Base-by-base conservation (phyloP, 1,284 basidiomycete species). In the Xanthoconium separans region DNA sequence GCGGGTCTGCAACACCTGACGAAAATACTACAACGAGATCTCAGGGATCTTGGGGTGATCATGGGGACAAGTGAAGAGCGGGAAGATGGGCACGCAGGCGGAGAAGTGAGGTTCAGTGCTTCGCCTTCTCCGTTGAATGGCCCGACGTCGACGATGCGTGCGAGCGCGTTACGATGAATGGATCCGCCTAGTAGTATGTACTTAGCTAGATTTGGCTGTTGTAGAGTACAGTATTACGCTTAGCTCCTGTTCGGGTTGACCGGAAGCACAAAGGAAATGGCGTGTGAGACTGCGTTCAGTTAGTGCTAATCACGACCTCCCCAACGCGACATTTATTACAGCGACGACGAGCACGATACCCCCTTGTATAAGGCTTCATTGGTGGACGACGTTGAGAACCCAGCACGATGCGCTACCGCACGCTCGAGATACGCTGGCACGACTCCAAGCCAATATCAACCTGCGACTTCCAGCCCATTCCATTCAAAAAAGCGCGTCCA, bases 351-450 rank as follows among this genome's bases (percentile, higher is more conserved):
- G 55, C 1, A 54, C 55, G 39, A 31, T 44, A 48, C 29, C 45
- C 11, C n/a, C 9, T n/a, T 22, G 3, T 42, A 41, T 45, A 34
- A 31, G 6, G 3, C 3, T 24, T 12, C 3, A 27, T 20, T 20
- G 11, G 33, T 6, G 37, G 31, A 31, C 51, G 44, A 60, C 47
- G 24, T 24, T 24, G n/a, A 51, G 45, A 47, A 36, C 53, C 39
- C 61, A 55, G 47, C 46, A 62, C 54, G 59, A 92, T 93, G 88
- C 87, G 90, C 59, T 91, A 89, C 68, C 79, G 87, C 54, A 92
- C 90, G 8, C 80, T 94, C 41, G 91, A 94, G 75, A 94, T 94
- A 66, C 82, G 92, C 62, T 98, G 95, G 95, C 94, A 97, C 78
- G 92, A 95, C 76, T 86, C 81, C 71, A 94, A 92, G 69, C 93